Percentiles rank a stretch among this genome's conserved stretches.
phyloP scores from a whole-genome alignment of 108 stramenopile species.

The Parietichytrium sp. region DNA sequence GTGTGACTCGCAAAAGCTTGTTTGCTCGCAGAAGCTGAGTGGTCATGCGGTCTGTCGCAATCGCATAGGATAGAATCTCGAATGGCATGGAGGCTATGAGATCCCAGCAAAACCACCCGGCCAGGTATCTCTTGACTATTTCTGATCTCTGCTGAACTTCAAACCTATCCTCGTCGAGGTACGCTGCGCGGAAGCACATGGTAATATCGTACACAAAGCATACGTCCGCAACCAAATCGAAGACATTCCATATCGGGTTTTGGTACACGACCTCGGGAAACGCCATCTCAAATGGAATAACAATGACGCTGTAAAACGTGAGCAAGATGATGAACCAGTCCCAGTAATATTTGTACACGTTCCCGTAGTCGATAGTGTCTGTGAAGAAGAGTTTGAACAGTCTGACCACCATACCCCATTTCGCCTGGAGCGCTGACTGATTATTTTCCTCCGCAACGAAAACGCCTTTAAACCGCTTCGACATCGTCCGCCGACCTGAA shows the following conservation, averaged over 20 bases:
- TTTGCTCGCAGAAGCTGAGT: too few relatives aligned
- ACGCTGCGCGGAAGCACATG: not conserved
- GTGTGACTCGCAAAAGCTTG: not conserved
- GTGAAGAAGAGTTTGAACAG: too few relatives aligned
- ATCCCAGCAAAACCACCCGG: not conserved
- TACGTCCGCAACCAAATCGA: not conserved
- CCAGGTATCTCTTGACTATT: not conserved
- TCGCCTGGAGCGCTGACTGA: too few relatives aligned
- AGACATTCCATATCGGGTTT: too few relatives aligned
- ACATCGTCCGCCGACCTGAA: too few relatives aligned
- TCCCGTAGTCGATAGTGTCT: slow-evolving; percentile 12
- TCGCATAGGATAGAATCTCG: not conserved
- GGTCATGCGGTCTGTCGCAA: too few relatives aligned
- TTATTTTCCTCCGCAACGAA: too few relatives aligned
- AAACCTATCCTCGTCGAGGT: not conserved
- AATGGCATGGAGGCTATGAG: not conserved
- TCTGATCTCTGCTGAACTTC: not conserved
- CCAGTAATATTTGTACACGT: slow-evolving; percentile 16
- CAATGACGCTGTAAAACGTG: slow-evolving; percentile 28
- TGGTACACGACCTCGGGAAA: too few relatives aligned
- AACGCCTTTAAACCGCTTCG: too few relatives aligned
- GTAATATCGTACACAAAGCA: not conserved
- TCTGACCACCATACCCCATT: too few relatives aligned
- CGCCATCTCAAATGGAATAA: slow-evolving; percentile 13
- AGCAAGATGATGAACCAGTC: not conserved